Evolutionary conservation across 1,284 basidiomycete species (phyloP), one percentile per base, ranked within the genome.

Genomic region (Vanrija sp.): DNA sequence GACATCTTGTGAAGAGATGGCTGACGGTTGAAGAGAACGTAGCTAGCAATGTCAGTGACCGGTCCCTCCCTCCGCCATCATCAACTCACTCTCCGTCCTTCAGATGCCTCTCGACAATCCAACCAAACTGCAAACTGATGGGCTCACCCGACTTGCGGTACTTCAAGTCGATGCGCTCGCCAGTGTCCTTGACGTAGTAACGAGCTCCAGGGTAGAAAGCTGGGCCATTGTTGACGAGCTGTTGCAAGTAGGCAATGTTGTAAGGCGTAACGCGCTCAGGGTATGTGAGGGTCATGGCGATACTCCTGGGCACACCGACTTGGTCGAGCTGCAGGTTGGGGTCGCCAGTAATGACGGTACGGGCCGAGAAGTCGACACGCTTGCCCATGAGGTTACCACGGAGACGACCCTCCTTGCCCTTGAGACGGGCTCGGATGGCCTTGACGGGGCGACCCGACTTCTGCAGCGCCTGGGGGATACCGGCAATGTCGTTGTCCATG

Each of bases 401-500:
- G 49, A 99, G 82, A 71, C 96, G 90, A 43, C 96, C 96, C 75
- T 99, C 96, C 75, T 99, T 98, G 56, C 96, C 96, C 82, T 98
- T 98, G 54, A 99, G 82, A 60, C 96, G 88, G 5, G 95, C 93
- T 60, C 96, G 90, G 68, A 99, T 97, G 38, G 96, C 95, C 78
- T 99, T 99, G 63, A 99, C 89, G 8, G 96, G 95, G 58, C 96
- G 84, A 35, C 96, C 96, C 27, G 92, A 96, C 76, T 98, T 98
- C 72, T 98, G 96, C 67, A 97, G 78, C 1, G 95, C 93, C 72
- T 98, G 94, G 0, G 96, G 96, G 41, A 98, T 92, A 53, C 96
- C 96, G 27, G 96, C 93, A 61, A 98, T 95, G 73, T 98, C 94
- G 73, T 98, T 99, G 74, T 99, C 96, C 95, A 99, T 98, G 73